Conservation (phyloP, 1,139 yeast species). For the Saccharomyces hybrid region DNA sequence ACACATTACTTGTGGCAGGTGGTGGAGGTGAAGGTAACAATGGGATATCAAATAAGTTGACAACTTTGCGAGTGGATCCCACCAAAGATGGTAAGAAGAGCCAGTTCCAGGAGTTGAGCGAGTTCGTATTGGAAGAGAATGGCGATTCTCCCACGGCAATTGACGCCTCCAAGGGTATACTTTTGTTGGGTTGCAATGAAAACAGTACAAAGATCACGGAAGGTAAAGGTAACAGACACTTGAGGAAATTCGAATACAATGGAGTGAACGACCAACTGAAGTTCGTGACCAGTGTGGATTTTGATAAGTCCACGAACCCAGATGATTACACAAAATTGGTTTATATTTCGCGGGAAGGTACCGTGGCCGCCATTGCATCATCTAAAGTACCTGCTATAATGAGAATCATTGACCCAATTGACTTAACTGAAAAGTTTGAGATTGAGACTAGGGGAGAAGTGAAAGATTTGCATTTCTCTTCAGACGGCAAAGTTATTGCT, state of each 20-base stretch:
- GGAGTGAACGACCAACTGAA: conserved; percentile 45
- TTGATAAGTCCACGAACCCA: conserved; percentile 33
- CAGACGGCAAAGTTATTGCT: conserved; percentile 47
- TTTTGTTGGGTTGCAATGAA: conserved; percentile 71
- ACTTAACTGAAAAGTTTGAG: conserved; percentile 45
- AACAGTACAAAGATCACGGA: conserved; percentile 46
- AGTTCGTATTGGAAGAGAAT: conserved; percentile 50
- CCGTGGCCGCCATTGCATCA: conserved; percentile 57
- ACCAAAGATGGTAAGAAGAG: conserved; percentile 31
- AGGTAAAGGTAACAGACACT: conserved; percentile 59
- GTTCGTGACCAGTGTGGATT: conserved; percentile 47
- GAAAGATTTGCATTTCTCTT: conserved; percentile 40
- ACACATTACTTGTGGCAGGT: conserved; percentile 66
- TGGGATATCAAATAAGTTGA: conserved; percentile 80
- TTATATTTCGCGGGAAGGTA: conserved; percentile 45
- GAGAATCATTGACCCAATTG: conserved; percentile 49
- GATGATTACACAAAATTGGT: conserved; percentile 58
- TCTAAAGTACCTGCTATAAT: conserved; percentile 50
- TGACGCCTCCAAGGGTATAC: conserved; percentile 44
- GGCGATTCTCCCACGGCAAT: conserved; percentile 74
- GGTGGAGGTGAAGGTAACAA: conserved; percentile 96
- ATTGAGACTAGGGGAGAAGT: conserved; percentile 47
- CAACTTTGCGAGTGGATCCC: conserved; percentile 34
- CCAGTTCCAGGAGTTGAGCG: conserved; percentile 51
- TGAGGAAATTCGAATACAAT: conserved; percentile 53